A percentile compares a stretch with the other conserved stretches of the same genome.
phyloP scores from a whole-genome alignment of 164 flowering plant genomes.

The Dillenia suffruticosa region DNA sequence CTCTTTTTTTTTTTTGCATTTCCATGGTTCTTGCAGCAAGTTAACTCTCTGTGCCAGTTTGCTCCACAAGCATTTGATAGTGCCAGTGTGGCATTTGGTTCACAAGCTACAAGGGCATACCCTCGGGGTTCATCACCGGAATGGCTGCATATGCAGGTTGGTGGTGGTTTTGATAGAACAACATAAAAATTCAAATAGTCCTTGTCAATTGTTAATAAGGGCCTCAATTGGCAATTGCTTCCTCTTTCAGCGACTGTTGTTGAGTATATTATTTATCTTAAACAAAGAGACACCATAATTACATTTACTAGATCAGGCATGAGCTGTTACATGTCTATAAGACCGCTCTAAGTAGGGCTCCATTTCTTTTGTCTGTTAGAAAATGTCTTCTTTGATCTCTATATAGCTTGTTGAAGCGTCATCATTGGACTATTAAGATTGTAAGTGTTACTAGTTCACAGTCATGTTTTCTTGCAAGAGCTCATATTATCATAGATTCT shows the following conservation, averaged over 20 bases:
- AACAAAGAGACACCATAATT: too few species aligned
- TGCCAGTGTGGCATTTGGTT: conserved; percentile 35
- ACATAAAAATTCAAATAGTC: conserved; percentile 7
- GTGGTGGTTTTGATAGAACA: conserved; percentile 53
- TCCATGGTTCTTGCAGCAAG: too few species aligned
- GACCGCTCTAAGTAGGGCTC: conserved; percentile 13
- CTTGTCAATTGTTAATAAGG: too few species aligned
- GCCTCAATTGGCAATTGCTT: neutral
- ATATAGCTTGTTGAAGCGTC: neutral
- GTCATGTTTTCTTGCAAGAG: too few species aligned
- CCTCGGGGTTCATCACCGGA: conserved; percentile 49
- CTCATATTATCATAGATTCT: too few species aligned
- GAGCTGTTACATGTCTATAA: conserved; percentile 14
- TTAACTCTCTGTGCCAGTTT: conserved; percentile 26
- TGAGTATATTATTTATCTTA: too few species aligned
- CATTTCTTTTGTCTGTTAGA: conserved; percentile 16
- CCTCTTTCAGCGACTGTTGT: conserved; percentile 3
- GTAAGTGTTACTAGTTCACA: too few species aligned
- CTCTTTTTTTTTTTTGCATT: too few species aligned
- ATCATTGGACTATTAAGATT: too few species aligned
- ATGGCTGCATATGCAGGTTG: conserved; percentile 68
- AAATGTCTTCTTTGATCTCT: conserved; percentile 15
- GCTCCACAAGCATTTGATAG: conserved; percentile 51
- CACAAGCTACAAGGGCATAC: conserved; percentile 55
- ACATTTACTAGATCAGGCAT: conserved; percentile 14